These are phyloP conservation scores for Ustanciosporium gigantosporum DNA, from an alignment of 1,284 basidiomycete genomes.

Conservation along the genomic window DNA sequence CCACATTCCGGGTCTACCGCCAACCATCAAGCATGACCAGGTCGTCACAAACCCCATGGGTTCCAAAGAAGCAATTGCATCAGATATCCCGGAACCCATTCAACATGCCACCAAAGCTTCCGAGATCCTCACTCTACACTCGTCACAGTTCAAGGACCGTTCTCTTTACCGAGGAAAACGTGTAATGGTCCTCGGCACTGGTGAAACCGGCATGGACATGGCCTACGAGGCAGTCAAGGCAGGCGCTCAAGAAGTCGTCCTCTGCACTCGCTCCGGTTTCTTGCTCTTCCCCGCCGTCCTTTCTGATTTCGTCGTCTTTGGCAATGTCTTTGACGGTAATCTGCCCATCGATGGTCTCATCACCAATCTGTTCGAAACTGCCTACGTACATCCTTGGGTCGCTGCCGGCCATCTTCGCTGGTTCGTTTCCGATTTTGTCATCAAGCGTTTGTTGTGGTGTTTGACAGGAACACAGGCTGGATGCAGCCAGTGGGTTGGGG, in stretches of 20 bases:
- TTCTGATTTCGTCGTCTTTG: constrained; percentile 70
- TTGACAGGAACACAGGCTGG: constrained; percentile 70
- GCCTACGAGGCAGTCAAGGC: constrained; percentile 67
- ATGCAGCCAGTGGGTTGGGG: constrained; percentile 72
- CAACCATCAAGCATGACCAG: constrained; percentile 24
- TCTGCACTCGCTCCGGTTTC: constrained; percentile 67
- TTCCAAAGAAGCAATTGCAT: constrained; percentile 9
- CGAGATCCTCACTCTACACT: constrained; percentile 45
- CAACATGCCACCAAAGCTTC: constrained; percentile 19
- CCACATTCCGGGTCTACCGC: constrained; percentile 39
- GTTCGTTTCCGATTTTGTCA: constrained; percentile 71
- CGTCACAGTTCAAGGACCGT: constrained; percentile 48
- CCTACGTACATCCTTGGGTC: constrained; percentile 65
- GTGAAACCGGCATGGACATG: constrained; percentile 73
- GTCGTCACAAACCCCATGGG: constrained; percentile 18
- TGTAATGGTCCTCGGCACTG: constrained; percentile 58
- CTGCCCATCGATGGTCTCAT: constrained; percentile 70
- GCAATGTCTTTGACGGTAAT: constrained; percentile 64
- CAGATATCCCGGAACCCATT: constrained; percentile 17
- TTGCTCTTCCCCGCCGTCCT: constrained; percentile 71
- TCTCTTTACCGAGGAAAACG: constrained; percentile 41
- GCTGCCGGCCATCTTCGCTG: constrained; percentile 68
- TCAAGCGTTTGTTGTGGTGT: constrained; percentile 70
- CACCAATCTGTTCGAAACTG: constrained; percentile 68
- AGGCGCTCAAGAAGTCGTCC: constrained; percentile 66